Evolutionary conservation across 805 yeast genomes (phyloP), one percentile per base, ranked within the genome.

Genomic region (Jamesozyma rosinii): DNA sequence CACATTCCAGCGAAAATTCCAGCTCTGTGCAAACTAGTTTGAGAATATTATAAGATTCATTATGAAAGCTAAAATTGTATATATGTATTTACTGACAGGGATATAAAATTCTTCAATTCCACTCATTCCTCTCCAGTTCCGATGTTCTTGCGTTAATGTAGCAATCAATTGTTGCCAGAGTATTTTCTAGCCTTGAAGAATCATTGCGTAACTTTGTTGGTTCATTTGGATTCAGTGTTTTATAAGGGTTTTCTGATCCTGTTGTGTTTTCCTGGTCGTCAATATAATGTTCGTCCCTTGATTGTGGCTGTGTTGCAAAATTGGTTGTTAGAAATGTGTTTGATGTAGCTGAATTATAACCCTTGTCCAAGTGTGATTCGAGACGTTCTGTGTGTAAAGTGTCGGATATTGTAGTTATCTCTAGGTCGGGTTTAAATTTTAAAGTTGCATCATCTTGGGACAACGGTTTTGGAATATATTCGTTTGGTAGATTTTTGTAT

Each of bases 401-500:
- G 17, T 38, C 42, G 2, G 50, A 44, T 13, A 43, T 19, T 3
- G 45, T 42, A 10, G 39, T 46, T 6, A 24, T 24, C 8, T 47
- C 52, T 3, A 47, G 26, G 2, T 44, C 49, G 11, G 46, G 37
- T 15, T 36, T 36, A 22, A 43, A 48, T 2, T 42, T 44, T 18
- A 48, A 35, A 8, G 14, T 35, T 4, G 43, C 41, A n/a, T 45
- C n/a, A 20, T 34, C 35, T 22, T n/a, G n/a, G 5, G 31, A 14
- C 11, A 44, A 22, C 34, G 46, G 41, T 21, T 27, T 24, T 38
- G 48, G 49, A 15, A 42, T 42, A 32, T 45, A 42, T 15, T 21
- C 21, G 4, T 42, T 32, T 18, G 51, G 51, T n/a, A 50, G 33
- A 13, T 43, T 40, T 18, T 47, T 47, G 18, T 45, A 50, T 18